These are phyloP conservation scores for Isatis tinctoria DNA, from an alignment of 345 rosid species.

Conservation along the genomic window DNA sequence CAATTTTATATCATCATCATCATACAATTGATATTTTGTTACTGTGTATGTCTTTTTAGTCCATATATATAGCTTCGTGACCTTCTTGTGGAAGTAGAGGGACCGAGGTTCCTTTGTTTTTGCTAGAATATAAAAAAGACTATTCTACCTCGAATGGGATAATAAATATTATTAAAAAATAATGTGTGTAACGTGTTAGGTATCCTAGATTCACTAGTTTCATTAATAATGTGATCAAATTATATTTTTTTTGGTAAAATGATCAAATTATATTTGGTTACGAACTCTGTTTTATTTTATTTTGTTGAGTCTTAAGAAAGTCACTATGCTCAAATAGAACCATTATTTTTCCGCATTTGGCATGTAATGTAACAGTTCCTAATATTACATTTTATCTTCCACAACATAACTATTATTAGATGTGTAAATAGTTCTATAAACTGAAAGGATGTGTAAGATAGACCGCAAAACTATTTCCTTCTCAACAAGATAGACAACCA, in stretches of 20 bases:
- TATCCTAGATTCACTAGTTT: constrained; percentile 17
- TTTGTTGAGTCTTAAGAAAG: background rate
- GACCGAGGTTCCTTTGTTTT: constrained; percentile 21
- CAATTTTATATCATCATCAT: constrained; percentile 23
- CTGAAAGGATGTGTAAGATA: background rate
- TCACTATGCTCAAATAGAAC: background rate
- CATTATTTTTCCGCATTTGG: background rate
- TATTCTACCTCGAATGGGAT: constrained; percentile 30
- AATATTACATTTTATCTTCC: background rate
- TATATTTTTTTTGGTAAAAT: too few species aligned
- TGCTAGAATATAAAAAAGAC: constrained; percentile 3
- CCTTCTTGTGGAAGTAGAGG: constrained; percentile 28
- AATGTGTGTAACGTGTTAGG: constrained; percentile 28
- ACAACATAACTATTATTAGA: background rate
- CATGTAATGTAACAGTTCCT: background rate
- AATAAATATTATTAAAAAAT: background rate
- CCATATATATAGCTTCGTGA: constrained; percentile 3
- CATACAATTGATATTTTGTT: background rate
- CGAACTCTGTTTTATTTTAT: constrained; percentile 1
- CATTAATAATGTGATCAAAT: background rate
- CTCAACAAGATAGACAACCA: background rate
- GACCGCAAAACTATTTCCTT: background rate
- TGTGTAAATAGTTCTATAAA: too few species aligned
- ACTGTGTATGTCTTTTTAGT: constrained; percentile 1
- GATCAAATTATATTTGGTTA: constrained; percentile 15